Evolutionary conservation across 345 rosid genomes (phyloP), one percentile per base, ranked within the genome.

Genomic region (Brassica nigra): DNA sequence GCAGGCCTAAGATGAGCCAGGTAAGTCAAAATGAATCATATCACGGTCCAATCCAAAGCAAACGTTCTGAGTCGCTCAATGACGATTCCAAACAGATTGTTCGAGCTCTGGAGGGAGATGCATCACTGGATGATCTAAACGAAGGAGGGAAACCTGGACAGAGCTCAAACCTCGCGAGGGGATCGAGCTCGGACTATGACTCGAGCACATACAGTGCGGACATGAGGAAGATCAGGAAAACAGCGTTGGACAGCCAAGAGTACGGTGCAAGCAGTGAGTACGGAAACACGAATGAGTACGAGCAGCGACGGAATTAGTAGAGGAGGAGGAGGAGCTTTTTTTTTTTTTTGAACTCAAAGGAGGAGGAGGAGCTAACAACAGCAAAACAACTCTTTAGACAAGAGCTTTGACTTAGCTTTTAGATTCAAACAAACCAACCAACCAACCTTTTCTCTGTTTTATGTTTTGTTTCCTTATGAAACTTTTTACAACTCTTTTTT

Each of bases 1-100:
- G 88, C 74, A 83, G 99, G 52, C 95, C 99, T 6, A 91, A 83
- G 82, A 91, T 95, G 97, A 88, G 97, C 82, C 99, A 89, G 81
- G 97, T 88, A 76, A 66, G 76, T 3, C 11, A n/a, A 29, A 42
- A 67, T 4, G 11, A 27, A 10, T 27, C 10, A 12, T 63, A 49
- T 30, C 54, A 42, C 39, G 2, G 8, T 12, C 66, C 30, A 12
- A 1, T 36, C 55, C 55, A 72, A 55, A 15, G 3, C 18, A 23
- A n/a, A 14, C 58, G 33, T 70, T 18, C 36, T 58, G 54, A 71
- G 5, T 58, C 2, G 3, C 23, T 58, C 10, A 6, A 14, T 36
- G 75, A 71, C 33, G 16, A 3, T 9, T 37, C 42, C 3, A 71
- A 59, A 59, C 91, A 95, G 99, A 83, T 95, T 49, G 94, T 91